Evolutionary conservation across 768 basidiomycete species (phyloP).

Genomic region (Mycena crocata): DNA sequence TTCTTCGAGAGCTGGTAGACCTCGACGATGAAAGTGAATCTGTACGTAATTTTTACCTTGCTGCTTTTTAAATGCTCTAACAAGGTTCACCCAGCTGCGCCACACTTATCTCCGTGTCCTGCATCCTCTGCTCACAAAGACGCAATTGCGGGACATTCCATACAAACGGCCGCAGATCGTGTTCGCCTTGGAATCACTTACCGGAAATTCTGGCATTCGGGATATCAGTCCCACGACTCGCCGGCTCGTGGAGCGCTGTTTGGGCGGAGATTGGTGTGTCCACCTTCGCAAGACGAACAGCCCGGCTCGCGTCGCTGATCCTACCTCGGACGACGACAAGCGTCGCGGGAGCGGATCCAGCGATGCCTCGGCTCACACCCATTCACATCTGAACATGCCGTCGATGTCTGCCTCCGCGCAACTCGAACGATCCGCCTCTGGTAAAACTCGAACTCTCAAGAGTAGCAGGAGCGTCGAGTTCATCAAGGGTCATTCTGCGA

Average conservation of each 20-base stretch:
- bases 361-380: conserved; percentile 20
- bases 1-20: conserved; percentile 92
- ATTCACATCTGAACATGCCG: conserved; percentile 45
- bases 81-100: conserved; percentile 66
- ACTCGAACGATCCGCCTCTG: conserved; percentile 48
- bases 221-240: conserved; percentile 90
- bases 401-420: conserved; percentile 46
- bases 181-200: conserved; percentile 80
- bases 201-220: conserved; percentile 78
- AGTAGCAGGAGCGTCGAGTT: conserved; percentile 76
- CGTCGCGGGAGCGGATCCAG: conserved; percentile 24
- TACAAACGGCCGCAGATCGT: conserved; percentile 96
- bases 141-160: conserved; percentile 84
- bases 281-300: conserved; percentile 61
- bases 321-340: conserved; percentile 38
- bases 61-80: conserved; percentile 5
- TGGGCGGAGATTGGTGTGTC: conserved; percentile 88
- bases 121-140: conserved; percentile 94
- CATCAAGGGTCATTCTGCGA: conserved; percentile 48
- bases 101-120: conserved; percentile 98
- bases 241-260: conserved; percentile 91
- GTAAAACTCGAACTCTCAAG: conserved; percentile 62
- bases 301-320: conserved; percentile 31
- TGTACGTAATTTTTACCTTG: conserved; percentile 63
- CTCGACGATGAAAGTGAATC: conserved; percentile 95